Base-by-base conservation (phyloP, 371 early-diverging fungal genomes). In the Mortierella sp. region DNA sequence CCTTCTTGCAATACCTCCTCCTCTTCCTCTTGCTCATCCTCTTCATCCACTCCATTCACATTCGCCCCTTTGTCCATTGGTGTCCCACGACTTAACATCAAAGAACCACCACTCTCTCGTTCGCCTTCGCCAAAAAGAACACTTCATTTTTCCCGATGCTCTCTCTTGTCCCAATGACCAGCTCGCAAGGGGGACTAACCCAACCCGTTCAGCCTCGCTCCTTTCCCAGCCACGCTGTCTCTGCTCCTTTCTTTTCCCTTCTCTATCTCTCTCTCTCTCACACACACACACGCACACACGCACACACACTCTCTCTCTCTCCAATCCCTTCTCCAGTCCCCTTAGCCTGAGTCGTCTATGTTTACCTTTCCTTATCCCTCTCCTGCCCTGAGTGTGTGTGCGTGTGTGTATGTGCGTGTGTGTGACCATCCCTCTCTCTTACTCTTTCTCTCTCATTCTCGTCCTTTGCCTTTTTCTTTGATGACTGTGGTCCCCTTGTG, bases 101-200 rank as follows among this genome's bases (percentile, higher is more conserved):
- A 63, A 63, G 63, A 19, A 19, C 5, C 2, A 28, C 1, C 60
- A 14, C 28, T 57, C 28, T 55, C n/a, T 28, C 58, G 31, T 14
- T 34, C 68, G 44, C 68, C 68, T 68, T 68, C 68, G 42, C 68
- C 68, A 68, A 38, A 31, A 34, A 68, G 42, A 50, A 50, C 50
- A 50, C 50, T 24, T 68, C 68, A 68, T 68, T 68, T 63, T 68
- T 68, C 68, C 68, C 68, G 68, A 42, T 68, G 42, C 68, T 42
- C 24, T 63, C 38, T 52, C 19, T 38, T 24, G 2, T 42, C 68
- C 68, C 68, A 68, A 68, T 68, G 24, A 24, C 68, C 44, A 2
- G 24, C 24, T 42, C 38, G 34, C 68, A 42, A 68, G 34, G 68
- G 68, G 42, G 68, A n/a, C 21, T 8, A n/a, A 21, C 24, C 2